These are phyloP conservation scores for Stephanodiscus triporus DNA, from an alignment of 108 stramenopile genomes.

Conservation along the genomic window DNA sequence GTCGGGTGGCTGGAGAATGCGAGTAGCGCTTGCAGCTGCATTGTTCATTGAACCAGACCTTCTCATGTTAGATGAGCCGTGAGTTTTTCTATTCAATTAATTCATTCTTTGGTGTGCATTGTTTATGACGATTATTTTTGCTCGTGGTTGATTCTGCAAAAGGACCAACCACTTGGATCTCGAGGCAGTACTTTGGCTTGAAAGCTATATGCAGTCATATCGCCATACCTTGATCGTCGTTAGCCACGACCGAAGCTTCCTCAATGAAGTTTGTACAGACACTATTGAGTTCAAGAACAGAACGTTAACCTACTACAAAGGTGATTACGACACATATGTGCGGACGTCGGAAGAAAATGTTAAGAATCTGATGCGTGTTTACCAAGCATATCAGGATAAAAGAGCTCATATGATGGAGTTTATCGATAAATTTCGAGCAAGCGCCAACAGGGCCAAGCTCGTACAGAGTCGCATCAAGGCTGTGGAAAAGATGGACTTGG, in stretches of 20 bases:
- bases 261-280: constrained; percentile 94
- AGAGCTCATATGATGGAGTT: constrained; percentile 99
- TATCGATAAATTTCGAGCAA: constrained; percentile 95
- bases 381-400: constrained; percentile 92
- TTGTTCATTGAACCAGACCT: constrained; percentile 93
- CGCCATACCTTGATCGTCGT: constrained; percentile 93
- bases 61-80: constrained; percentile 74
- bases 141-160: constrained; percentile 10
- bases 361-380: constrained; percentile 88
- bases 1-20: constrained; percentile 98
- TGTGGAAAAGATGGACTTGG: constrained; percentile 95
- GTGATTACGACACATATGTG: constrained; percentile 96
- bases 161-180: constrained; percentile 88
- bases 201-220: constrained; percentile 82
- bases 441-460: constrained; percentile 94
- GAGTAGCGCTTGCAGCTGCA: constrained; percentile 95
- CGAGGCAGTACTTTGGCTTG: constrained; percentile 96
- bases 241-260: constrained; percentile 94
- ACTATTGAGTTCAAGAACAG: constrained; percentile 86
- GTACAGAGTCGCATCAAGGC: constrained; percentile 98
- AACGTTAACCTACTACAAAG: constrained; percentile 92
- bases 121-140: constrained; percentile 47
- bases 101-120: constrained; percentile 10
- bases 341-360: constrained; percentile 80
- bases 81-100: constrained; percentile 3